Percentiles rank a stretch among this genome's conserved stretches.
Evolutionary conservation across 106 monocot genomes (phyloP).

Genomic region (Acanthochlamys bracteata): DNA sequence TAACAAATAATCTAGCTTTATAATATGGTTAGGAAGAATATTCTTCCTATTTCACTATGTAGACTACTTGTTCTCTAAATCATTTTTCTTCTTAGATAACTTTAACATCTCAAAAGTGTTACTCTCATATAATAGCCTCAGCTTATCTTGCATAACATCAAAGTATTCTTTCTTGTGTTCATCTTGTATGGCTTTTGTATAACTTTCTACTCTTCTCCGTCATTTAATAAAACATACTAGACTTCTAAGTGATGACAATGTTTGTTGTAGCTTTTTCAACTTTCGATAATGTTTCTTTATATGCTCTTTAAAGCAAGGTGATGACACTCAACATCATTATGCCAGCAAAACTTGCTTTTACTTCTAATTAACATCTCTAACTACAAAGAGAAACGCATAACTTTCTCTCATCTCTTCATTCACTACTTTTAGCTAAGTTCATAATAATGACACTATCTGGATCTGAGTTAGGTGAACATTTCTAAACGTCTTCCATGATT

Average conservation of each 20-base stretch:
- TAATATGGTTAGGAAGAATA: neutral
- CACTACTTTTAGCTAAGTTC: neutral
- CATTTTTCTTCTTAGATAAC: neutral
- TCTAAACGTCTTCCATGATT: neutral
- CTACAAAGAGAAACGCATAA: neutral
- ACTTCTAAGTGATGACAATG: neutral
- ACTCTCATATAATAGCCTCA: neutral
- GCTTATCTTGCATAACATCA: conserved; percentile 2
- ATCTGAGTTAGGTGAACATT: neutral
- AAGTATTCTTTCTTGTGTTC: neutral
- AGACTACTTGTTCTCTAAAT: neutral
- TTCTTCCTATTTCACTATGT: neutral
- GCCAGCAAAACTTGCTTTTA: neutral
- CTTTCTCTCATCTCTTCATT: conserved; percentile 8
- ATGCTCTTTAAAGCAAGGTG: neutral
- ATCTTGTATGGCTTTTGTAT: neutral
- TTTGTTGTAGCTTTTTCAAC: neutral
- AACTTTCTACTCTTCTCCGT: neutral
- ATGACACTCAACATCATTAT: neutral
- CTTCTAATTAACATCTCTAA: neutral
- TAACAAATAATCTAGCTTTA: neutral
- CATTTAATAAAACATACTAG: neutral
- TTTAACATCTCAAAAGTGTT: neutral
- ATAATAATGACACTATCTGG: neutral
- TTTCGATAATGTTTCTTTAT: neutral